Percentiles rank a stretch among this genome's conserved stretches.
Evolutionary conservation across 2,329 filamentous ascomycete genomes (phyloP).

Genomic region (Monosporascus ibericus): DNA sequence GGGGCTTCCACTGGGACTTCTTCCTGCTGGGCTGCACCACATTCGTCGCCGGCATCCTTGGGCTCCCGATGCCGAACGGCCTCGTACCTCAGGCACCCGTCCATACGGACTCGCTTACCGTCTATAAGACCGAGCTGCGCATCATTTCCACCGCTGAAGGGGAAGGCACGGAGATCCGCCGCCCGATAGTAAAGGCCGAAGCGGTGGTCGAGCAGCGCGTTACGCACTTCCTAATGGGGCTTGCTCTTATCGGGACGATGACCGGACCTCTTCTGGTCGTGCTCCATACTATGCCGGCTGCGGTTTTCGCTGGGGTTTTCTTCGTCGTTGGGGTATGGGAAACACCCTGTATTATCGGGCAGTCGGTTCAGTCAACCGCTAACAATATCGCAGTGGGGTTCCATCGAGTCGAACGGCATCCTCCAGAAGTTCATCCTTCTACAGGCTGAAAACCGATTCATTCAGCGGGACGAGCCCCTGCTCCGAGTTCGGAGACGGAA

Average conservation of each 20-base stretch:
- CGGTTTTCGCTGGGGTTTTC: slow-evolving; percentile 50
- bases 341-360: no score
- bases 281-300: slow-evolving; percentile 46
- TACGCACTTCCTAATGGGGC: slow-evolving; percentile 48
- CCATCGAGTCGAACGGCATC: slow-evolving; percentile 47
- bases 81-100: slow-evolving; percentile 51
- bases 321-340: slow-evolving; percentile 49
- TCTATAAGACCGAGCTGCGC: slow-evolving; percentile 33
- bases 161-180: slow-evolving; percentile 30
- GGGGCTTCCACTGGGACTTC: slow-evolving; percentile 50
- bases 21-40: slow-evolving; percentile 52
- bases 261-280: slow-evolving; percentile 47
- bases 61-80: slow-evolving; percentile 51
- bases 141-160: slow-evolving; percentile 36
- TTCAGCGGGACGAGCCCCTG: slow-evolving; percentile 40
- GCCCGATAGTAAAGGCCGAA: slow-evolving; percentile 35
- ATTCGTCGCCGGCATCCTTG: slow-evolving; percentile 48
- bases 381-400: slow-evolving; percentile 29
- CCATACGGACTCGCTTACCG: slow-evolving; percentile 47
- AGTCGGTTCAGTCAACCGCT: background rate
- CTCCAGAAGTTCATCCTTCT: slow-evolving; percentile 44
- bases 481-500: slow-evolving; percentile 35
- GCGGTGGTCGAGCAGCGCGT: slow-evolving; percentile 51
- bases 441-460: slow-evolving; percentile 38
- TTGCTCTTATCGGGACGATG: slow-evolving; percentile 50